Evolutionary conservation across 768 basidiomycete genomes (phyloP), one percentile per base, ranked within the genome.

Genomic region (Fistulinella prunicolor): DNA sequence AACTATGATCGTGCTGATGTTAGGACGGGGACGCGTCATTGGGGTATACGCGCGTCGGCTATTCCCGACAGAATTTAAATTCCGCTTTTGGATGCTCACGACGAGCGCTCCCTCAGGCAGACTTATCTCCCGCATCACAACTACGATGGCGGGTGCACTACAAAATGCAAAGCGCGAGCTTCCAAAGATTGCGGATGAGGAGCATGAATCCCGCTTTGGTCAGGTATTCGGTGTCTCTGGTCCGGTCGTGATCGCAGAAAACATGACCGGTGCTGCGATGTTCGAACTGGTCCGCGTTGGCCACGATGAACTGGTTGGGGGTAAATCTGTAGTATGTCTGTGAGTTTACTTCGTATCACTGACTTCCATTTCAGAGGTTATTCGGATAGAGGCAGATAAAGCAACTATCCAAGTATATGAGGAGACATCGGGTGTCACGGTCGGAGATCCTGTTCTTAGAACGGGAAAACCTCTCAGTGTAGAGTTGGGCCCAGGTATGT

Each of bases 391-490:
- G 58, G 84, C 84, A 53, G 96, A 99, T 73, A 95, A 96, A 73
- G 90, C 90, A 36, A 98, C 96, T 12, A 97, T 99, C 52, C 96
- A 99, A 69, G 96, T 99, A 9, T 98, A 99, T 63, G 96, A 99
- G 70, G 96, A 99, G 75, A 98, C 95, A 6, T 96, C 95, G 36
- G 96, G 96, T 45, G 96, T 99, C 35, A 97, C 95, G 6, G 94
- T 98, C 44, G 96, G 96, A 23, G 96, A 99, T 73, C 96, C 96
- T 40, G 96, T 99, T 16, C 72, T 99, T 63, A 81, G 95, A 47
- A 99, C 96, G 23, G 96, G 95, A 38, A 99, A 99, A 68, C 96
- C 96, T 24, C 81, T 99, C 47, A 93, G 90, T 66, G 96, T 98
- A 49, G 96, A 99, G 69, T 80, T 99, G 34, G 96, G 96, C 28